Evolutionary conservation across 345 rosid genomes (phyloP).

Genomic region (Alliaria petiolata): DNA sequence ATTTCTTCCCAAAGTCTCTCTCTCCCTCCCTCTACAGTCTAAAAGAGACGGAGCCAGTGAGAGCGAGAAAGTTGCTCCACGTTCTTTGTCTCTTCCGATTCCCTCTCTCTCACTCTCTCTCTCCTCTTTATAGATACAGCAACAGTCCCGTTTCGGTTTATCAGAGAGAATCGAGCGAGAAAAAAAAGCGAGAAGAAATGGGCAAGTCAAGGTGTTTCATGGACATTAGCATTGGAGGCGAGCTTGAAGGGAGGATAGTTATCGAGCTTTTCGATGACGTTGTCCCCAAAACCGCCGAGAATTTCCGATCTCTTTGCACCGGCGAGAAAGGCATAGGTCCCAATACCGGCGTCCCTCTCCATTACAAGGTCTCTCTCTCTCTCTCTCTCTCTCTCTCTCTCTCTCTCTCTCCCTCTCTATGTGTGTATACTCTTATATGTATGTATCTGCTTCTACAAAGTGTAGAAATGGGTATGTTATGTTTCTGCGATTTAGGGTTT

Average conservation of each 20-base stretch:
- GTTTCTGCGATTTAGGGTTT: slow-evolving; percentile 16
- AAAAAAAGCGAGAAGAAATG: slow-evolving; percentile 33
- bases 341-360: slow-evolving; percentile 68
- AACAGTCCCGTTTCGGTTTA: background rate
- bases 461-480: slow-evolving; percentile 11
- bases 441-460: background rate
- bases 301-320: slow-evolving; percentile 91
- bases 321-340: slow-evolving; percentile 94
- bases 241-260: slow-evolving; percentile 86
- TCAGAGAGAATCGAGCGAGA: background rate
- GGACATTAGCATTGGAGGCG: slow-evolving; percentile 88
- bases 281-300: slow-evolving; percentile 85
- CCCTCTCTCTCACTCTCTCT: background rate
- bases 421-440: too few relatives aligned
- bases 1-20: slow-evolving; percentile 7
- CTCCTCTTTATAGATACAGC: background rate
- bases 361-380: slow-evolving; percentile 60
- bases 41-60: slow-evolving; percentile 3
- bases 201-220: slow-evolving; percentile 64
- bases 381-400: background rate
- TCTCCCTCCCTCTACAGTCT: slow-evolving; percentile 1
- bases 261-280: slow-evolving; percentile 81
- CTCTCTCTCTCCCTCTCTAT: background rate
- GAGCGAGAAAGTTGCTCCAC: background rate
- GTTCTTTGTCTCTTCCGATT: slow-evolving; percentile 6